phyloP scores from a whole-genome alignment of 345 rosid species.

The Cardamine resedifolia region DNA sequence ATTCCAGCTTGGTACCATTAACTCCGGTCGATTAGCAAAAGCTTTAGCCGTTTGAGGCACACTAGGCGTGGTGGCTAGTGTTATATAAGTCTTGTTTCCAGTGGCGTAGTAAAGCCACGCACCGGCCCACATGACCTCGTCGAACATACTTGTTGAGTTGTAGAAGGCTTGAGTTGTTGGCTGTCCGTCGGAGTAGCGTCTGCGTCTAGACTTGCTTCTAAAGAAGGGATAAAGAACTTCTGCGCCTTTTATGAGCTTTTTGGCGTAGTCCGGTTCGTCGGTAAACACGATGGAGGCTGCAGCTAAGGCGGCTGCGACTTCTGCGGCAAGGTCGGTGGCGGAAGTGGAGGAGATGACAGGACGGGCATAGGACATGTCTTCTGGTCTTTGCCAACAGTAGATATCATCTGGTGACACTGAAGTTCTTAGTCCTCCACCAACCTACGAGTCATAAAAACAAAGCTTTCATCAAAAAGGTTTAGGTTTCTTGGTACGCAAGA shows the following conservation, averaged over 20 bases:
- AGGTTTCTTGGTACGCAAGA: background rate
- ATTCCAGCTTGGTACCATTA: slow-evolving; percentile 65
- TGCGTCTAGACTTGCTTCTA: slow-evolving; percentile 49
- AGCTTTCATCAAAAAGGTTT: background rate
- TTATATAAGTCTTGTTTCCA: slow-evolving; percentile 60
- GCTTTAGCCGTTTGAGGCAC: slow-evolving; percentile 58
- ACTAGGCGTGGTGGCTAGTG: slow-evolving; percentile 56
- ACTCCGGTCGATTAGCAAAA: slow-evolving; percentile 41
- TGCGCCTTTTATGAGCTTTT: slow-evolving; percentile 61
- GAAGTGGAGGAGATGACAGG: slow-evolving; percentile 41
- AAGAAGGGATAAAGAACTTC: slow-evolving; percentile 57
- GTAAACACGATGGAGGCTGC: slow-evolving; percentile 81
- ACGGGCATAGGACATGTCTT: slow-evolving; percentile 74
- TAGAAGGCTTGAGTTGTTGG: slow-evolving; percentile 49
- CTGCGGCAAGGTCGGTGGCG: slow-evolving; percentile 71
- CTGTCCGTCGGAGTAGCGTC: slow-evolving; percentile 47
- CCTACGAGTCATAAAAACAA: slow-evolving; percentile 39
- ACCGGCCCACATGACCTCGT: slow-evolving; percentile 86
- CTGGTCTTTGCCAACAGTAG: slow-evolving; percentile 79
- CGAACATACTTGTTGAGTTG: slow-evolving; percentile 72
- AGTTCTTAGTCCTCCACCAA: slow-evolving; percentile 61
- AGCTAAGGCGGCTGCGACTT: slow-evolving; percentile 74
- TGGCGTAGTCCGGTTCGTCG: slow-evolving; percentile 51
- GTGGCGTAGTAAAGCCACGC: slow-evolving; percentile 90
- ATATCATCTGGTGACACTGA: slow-evolving; percentile 69